Evolutionary conservation across 139 green algal species (phyloP).

Genomic region (Chlorella sp.): DNA sequence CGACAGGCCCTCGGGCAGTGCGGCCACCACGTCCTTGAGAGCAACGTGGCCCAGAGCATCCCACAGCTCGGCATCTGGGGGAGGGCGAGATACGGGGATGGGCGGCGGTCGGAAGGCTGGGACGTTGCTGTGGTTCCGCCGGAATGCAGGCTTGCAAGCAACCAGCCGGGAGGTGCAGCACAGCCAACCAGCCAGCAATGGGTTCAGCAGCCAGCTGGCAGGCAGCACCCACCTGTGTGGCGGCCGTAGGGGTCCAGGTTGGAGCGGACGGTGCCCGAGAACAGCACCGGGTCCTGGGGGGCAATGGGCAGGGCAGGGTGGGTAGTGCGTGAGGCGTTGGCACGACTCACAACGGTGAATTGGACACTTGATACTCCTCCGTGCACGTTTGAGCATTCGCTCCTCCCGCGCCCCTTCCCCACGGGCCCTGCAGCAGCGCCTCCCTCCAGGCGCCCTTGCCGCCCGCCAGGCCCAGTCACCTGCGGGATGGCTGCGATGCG

Average conservation of each 20-base stretch:
- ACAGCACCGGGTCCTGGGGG: slow-evolving; percentile 93
- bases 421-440: background rate
- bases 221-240: slow-evolving; percentile 35
- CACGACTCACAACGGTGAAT: no score
- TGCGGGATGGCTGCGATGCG: slow-evolving; percentile 88
- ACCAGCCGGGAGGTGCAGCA: no score
- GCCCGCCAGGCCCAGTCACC: slow-evolving; percentile 1
- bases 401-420: background rate
- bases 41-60: slow-evolving; percentile 77
- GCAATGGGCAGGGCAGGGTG: no score
- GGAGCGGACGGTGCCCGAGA: slow-evolving; percentile 85
- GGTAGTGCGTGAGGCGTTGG: no score
- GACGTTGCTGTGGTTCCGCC: no score
- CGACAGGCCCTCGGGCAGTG: slow-evolving; percentile 47
- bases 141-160: no score
- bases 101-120: no score
- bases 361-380: no score
- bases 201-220: no score
- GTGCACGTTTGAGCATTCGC: no score
- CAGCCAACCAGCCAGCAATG: no score
- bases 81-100: no score
- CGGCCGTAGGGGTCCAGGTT: slow-evolving; percentile 94
- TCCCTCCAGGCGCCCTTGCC: background rate
- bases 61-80: slow-evolving; percentile 81
- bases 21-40: slow-evolving; percentile 61